Conservation (phyloP, 331 rosid genomes). For the Pyracantha coccinea region DNA sequence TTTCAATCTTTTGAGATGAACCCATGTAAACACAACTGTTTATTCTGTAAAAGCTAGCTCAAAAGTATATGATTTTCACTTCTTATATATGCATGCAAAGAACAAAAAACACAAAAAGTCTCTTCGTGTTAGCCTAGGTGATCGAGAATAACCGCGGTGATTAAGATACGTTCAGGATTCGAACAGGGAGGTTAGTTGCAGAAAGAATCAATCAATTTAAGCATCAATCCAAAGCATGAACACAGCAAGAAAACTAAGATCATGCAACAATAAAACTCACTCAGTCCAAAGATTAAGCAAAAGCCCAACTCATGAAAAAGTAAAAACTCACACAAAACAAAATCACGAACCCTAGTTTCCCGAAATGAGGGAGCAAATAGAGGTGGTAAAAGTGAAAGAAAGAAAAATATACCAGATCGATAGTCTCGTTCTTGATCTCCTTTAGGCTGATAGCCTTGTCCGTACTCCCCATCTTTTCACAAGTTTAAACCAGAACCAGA, state of each 20-base stretch:
- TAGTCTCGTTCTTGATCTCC: slow-evolving; percentile 81
- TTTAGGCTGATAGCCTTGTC: slow-evolving; percentile 43
- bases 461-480: slow-evolving; percentile 29
- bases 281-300: neutral
- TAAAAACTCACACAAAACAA: neutral
- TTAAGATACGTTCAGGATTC: no score
- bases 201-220: neutral
- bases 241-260: no score
- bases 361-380: neutral
- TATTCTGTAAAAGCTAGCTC: neutral
- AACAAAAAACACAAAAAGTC: neutral
- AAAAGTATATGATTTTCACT: neutral
- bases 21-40: neutral
- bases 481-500: neutral
- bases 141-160: no score
- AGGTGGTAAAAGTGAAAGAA: neutral
- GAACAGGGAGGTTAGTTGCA: neutral
- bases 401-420: slow-evolving; percentile 63
- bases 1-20: slow-evolving; percentile 5
- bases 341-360: neutral
- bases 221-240: neutral
- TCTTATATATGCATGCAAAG: neutral
- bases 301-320: neutral
- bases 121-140: no score
- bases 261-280: no score